phyloP scores from a whole-genome alignment of 106 monocot species.

The Dendrobium nobile region DNA sequence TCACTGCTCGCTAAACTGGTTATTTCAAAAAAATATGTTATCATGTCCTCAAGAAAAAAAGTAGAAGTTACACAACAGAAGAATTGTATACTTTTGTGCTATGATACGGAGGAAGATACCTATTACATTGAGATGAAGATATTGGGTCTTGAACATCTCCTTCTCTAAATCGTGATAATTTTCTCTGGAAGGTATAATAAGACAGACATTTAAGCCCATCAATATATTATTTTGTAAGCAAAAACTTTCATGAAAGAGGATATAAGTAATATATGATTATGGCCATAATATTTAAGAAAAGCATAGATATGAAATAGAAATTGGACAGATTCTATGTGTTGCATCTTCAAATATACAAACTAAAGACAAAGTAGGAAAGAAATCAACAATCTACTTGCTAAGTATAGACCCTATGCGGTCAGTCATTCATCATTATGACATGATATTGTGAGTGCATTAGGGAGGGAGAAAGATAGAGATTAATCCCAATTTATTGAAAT shows the following conservation, averaged over 20 bases:
- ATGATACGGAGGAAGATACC: constrained; percentile 27
- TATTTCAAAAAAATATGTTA: background rate
- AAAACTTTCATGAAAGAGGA: background rate
- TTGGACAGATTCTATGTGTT: too few relatives aligned
- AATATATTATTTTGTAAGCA: background rate
- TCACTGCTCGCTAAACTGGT: constrained; percentile 24
- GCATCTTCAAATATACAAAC: too few relatives aligned
- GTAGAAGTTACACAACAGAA: background rate
- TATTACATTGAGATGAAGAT: constrained; percentile 20
- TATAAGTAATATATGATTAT: too few relatives aligned
- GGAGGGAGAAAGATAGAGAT: too few relatives aligned
- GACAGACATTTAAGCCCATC: background rate
- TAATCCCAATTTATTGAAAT: too few relatives aligned
- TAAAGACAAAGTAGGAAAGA: too few relatives aligned
- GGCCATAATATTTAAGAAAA: too few relatives aligned
- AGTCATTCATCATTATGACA: too few relatives aligned
- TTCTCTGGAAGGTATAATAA: constrained; percentile 38
- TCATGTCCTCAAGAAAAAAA: background rate
- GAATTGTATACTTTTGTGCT: background rate
- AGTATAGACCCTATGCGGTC: too few relatives aligned
- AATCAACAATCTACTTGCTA: too few relatives aligned
- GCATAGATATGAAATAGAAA: too few relatives aligned
- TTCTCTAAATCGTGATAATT: constrained; percentile 36
- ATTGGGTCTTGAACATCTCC: constrained; percentile 24
- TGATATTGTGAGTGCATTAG: too few relatives aligned